Evolutionary conservation across 2,329 filamentous ascomycete species (phyloP), one percentile per base, ranked within the genome.

Genomic region (Dichotomopilus funicola): DNA sequence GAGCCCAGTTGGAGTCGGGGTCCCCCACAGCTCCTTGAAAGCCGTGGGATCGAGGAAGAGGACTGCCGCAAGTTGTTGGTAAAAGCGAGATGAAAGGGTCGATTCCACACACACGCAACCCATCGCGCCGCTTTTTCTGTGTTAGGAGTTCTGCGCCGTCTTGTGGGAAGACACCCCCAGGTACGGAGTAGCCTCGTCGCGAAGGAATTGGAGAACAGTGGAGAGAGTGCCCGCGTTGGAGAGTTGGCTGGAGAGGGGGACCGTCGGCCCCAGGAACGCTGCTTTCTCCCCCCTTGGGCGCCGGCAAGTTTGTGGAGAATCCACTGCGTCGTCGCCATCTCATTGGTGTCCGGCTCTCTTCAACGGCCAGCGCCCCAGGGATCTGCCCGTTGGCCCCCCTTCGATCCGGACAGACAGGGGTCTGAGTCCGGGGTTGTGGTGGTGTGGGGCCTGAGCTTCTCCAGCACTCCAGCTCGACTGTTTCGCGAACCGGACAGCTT

Each of bases 321-420:
- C 8, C 44, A 45, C 8, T 10, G 36, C 51, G 45, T 49, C 34
- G 37, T 47, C 38, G 51, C 13, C 44, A 43, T 48, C 41, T 56
- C 57, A 61, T 59, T 62, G 56, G 60, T 40, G 41, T 52, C 46
- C 19, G 49, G 49, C 49, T 38, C 46, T 49, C 36, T 49, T 55
- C 54, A 61, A 59, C 59, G 57, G 55, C 51, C 31, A 57, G 35
- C 44, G 55, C 31, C 31, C 55, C 52, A 51, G 53, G 50, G 53
- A 55, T 59, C 59, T 57, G 56, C 51, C 55, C 53, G 58, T 47
- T 52, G 52, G 34, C 48, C 11, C 52, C 48, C 36, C 54, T 56
- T 50, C 61, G 58, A 63, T 61, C 62, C 55, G 46, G 59, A 54
- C 51, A 42, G 60, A 57, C 57, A 61, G 59, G 61, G 62, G 48